Evolutionary conservation across 306 rosid genomes (phyloP).

Genomic region (Vigna hirtella): DNA sequence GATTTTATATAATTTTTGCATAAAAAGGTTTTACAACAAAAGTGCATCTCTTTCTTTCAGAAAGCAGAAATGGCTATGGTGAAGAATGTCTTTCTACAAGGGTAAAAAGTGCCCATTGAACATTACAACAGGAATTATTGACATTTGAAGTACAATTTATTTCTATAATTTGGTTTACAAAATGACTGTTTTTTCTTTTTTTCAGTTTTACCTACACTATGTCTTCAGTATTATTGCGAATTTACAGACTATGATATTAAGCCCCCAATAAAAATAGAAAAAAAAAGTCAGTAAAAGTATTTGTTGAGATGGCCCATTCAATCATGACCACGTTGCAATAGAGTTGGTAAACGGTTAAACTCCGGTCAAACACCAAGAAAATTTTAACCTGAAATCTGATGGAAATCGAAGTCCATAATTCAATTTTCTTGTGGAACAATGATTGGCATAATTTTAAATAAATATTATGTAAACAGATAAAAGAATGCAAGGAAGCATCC

Average conservation of each 20-base stretch:
- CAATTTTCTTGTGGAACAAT: constrained; percentile 9
- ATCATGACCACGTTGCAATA: not conserved
- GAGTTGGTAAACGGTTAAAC: not conserved
- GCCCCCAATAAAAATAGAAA: not conserved
- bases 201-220: too few relatives aligned
- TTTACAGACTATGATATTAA: not conserved
- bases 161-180: too few relatives aligned
- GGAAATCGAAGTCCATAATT: not conserved
- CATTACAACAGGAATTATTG: too few relatives aligned
- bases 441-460: constrained; percentile 16
- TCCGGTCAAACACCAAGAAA: not conserved
- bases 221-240: too few relatives aligned
- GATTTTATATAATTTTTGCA: too few relatives aligned
- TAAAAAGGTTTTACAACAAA: too few relatives aligned
- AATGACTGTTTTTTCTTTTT: too few relatives aligned
- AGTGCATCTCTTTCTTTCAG: too few relatives aligned
- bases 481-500: constrained; percentile 38
- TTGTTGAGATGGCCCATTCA: not conserved
- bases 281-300: not conserved
- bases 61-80: too few relatives aligned
- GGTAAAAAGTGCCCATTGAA: too few relatives aligned
- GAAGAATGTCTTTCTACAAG: too few relatives aligned
- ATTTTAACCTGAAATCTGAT: not conserved
- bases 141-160: too few relatives aligned
- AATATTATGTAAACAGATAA: constrained; percentile 21